Conservation (phyloP, 129 eudicot species). For the Pulicaria dysenterica region DNA sequence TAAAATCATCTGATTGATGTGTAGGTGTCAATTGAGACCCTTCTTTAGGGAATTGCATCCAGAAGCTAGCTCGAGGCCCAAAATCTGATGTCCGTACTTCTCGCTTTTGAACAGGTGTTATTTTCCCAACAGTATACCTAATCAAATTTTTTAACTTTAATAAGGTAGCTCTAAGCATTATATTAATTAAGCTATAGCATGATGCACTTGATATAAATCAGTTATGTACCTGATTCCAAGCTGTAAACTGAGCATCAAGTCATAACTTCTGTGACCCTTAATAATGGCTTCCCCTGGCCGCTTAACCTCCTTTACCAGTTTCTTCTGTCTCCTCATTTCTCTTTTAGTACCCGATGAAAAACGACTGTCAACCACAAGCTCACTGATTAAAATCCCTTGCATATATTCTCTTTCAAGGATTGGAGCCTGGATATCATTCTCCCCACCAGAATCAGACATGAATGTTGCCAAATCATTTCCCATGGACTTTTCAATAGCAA, state of each 20-base stretch:
- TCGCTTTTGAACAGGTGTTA: constrained; percentile 89
- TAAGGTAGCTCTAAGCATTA: not conserved
- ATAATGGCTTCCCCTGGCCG: constrained; percentile 80
- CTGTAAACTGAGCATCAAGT: constrained; percentile 93
- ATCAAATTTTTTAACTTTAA: constrained; percentile 36
- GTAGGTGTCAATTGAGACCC: constrained; percentile 93
- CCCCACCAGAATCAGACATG: constrained; percentile 49
- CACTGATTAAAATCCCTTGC: constrained; percentile 97
- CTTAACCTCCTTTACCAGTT: constrained; percentile 71
- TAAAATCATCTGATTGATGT: constrained; percentile 90
- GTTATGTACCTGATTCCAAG: constrained; percentile 83
- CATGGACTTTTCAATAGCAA: constrained; percentile 74
- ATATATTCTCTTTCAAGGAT: constrained; percentile 91
- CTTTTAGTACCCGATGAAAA: constrained; percentile 60
- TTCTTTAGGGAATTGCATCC: constrained; percentile 92
- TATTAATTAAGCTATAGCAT: not conserved
- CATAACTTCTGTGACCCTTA: constrained; percentile 95
- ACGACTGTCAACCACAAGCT: constrained; percentile 59
- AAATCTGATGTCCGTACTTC: constrained; percentile 83
- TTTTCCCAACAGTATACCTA: constrained; percentile 98
- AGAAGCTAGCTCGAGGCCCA: constrained; percentile 92
- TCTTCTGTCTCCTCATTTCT: constrained; percentile 70
- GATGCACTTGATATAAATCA: too few species aligned
- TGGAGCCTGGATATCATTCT: constrained; percentile 50
- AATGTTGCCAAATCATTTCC: constrained; percentile 59